Conservation (phyloP, 2,329 filamentous ascomycete species). For the Aspergillus neoniger region DNA sequence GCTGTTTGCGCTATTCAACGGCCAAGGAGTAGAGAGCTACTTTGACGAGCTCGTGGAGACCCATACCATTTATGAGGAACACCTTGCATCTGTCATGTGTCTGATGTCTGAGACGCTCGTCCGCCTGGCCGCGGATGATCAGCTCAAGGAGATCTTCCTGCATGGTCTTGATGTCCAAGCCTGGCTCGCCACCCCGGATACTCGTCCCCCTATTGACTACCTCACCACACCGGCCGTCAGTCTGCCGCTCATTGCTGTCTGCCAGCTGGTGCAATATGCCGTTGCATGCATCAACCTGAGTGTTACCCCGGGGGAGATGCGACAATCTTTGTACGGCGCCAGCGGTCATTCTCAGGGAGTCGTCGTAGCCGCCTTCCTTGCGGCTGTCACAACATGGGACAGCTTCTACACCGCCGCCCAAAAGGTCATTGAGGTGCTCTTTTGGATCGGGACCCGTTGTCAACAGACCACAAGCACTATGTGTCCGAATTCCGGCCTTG, state of each 20-base stretch:
- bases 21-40: too few relatives aligned
- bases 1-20: too few relatives aligned
- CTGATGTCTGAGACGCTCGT: too few relatives aligned
- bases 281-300: neutral
- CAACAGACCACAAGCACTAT: slow-evolving; percentile 23
- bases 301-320: neutral
- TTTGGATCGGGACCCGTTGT: slow-evolving; percentile 37
- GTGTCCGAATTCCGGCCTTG: slow-evolving; percentile 17
- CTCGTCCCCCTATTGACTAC: slow-evolving; percentile 32
- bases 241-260: slow-evolving; percentile 40
- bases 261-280: slow-evolving; percentile 22
- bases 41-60: too few relatives aligned
- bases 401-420: slow-evolving; percentile 30
- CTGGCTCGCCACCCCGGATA: slow-evolving; percentile 27
- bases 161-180: neutral
- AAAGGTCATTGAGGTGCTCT: slow-evolving; percentile 34
- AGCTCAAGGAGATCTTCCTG: too few relatives aligned
- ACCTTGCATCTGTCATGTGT: too few relatives aligned
- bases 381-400: slow-evolving; percentile 34
- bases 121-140: too few relatives aligned
- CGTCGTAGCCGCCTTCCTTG: slow-evolving; percentile 37
- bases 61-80: too few relatives aligned
- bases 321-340: neutral
- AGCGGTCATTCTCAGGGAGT: slow-evolving; percentile 43
- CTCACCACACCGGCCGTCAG: slow-evolving; percentile 39